A percentile compares a stretch with the other conserved stretches of the same genome.
Conservation (phyloP, 2,329 filamentous ascomycete genomes). For the Sporothrix phasma region DNA sequence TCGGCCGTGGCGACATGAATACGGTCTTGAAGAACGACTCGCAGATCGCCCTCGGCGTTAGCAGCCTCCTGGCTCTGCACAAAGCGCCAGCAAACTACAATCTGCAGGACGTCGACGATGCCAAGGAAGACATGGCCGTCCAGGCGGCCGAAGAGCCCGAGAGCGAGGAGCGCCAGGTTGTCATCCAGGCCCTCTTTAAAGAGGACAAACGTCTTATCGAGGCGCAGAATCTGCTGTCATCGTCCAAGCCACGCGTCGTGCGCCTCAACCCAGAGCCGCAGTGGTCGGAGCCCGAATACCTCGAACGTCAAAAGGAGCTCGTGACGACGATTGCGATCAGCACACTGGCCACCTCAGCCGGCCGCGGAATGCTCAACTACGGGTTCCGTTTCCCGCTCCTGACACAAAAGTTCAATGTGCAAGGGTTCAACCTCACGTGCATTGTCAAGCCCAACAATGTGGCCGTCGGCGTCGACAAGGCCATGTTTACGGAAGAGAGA, state of each 20-base stretch:
- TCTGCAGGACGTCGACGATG: slow-evolving; percentile 45
- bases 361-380: slow-evolving; percentile 79
- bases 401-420: slow-evolving; percentile 83
- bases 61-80: background rate
- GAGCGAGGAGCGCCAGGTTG: slow-evolving; percentile 70
- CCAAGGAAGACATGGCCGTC: slow-evolving; percentile 47
- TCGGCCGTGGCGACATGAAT: slow-evolving; percentile 74
- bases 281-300: slow-evolving; percentile 75
- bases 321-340: slow-evolving; percentile 78
- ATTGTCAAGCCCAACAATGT: slow-evolving; percentile 86
- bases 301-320: slow-evolving; percentile 86
- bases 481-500: slow-evolving; percentile 84
- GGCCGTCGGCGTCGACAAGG: slow-evolving; percentile 85
- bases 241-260: slow-evolving; percentile 68
- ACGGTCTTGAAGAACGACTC: slow-evolving; percentile 47
- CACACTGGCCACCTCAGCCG: slow-evolving; percentile 79
- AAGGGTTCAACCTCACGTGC: slow-evolving; percentile 85
- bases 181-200: slow-evolving; percentile 80
- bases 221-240: slow-evolving; percentile 75
- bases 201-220: slow-evolving; percentile 87
- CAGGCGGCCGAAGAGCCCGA: slow-evolving; percentile 66
- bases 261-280: slow-evolving; percentile 63
- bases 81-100: background rate
- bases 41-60: slow-evolving; percentile 22
- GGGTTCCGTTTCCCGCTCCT: slow-evolving; percentile 77